Conservation (phyloP, 2,329 filamentous ascomycete genomes). For the Fusarium floridanum region DNA sequence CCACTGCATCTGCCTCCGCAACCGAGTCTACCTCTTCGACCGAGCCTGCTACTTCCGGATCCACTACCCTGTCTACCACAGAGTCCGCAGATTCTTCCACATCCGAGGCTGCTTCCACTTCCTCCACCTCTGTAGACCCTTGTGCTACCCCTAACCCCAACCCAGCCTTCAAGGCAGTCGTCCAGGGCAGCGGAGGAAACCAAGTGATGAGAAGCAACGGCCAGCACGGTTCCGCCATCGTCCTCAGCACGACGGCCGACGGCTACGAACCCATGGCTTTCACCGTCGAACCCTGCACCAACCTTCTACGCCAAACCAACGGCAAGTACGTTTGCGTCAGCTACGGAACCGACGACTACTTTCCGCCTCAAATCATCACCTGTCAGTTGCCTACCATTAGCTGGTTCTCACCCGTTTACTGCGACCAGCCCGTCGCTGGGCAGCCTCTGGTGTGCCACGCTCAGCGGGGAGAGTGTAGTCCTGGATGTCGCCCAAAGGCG, state of each 20-base stretch:
- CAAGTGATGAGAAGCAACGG: not conserved
- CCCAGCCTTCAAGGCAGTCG: not conserved
- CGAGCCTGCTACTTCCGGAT: not conserved
- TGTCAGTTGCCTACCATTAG: not conserved
- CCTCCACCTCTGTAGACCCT: not conserved
- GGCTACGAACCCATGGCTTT: not conserved
- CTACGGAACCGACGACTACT: not conserved
- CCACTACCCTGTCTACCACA: not conserved
- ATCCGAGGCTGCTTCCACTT: not conserved
- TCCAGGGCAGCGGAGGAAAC: not conserved
- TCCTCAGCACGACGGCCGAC: not conserved
- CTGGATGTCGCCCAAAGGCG: not conserved
- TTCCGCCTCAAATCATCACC: not conserved
- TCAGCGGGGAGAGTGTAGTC: not conserved
- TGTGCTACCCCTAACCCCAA: not conserved
- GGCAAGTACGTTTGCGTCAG: not conserved
- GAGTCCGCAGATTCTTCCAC: not conserved
- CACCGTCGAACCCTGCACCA: not conserved
- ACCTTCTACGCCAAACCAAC: not conserved
- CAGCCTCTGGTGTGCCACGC: not conserved
- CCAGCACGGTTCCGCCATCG: not conserved
- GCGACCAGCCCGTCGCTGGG: not conserved
- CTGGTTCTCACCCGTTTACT: not conserved
- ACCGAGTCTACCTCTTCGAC: not conserved
- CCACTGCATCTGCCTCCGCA: not conserved